Percentiles rank a stretch among this genome's conserved stretches.
Conservation (phyloP, 208 protist species). For the Zelonia costaricensis region DNA sequence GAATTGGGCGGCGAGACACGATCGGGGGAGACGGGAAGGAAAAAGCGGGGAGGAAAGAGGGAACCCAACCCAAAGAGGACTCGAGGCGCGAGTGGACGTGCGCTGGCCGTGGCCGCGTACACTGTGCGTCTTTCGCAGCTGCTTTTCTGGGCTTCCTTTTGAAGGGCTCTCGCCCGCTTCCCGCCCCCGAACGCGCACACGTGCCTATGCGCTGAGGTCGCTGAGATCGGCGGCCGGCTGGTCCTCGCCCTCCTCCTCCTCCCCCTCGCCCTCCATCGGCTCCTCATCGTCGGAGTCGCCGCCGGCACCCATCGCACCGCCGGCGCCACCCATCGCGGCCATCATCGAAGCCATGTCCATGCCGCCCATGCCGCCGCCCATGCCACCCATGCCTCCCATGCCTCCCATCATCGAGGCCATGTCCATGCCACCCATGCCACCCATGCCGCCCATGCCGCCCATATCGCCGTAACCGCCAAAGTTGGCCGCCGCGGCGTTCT, state of each 20-base stretch:
- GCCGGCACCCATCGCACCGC: constrained; percentile 29
- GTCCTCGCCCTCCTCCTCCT: constrained; percentile 30
- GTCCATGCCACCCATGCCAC: constrained; percentile 59
- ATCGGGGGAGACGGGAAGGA: too few relatives aligned
- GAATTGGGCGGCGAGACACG: too few relatives aligned
- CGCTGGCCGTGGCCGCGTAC: too few relatives aligned
- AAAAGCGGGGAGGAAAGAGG: too few relatives aligned
- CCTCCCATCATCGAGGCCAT: constrained; percentile 64
- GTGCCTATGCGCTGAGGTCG: constrained; percentile 64
- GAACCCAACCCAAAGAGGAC: too few relatives aligned
- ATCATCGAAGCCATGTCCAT: constrained; percentile 67
- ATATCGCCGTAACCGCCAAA: constrained; percentile 87
- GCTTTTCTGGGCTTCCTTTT: too few relatives aligned
- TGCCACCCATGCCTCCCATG: constrained; percentile 52
- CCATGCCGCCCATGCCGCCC: constrained; percentile 64
- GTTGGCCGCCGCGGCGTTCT: constrained; percentile 47
- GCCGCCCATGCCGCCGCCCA: constrained; percentile 35
- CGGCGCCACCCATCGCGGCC: constrained; percentile 39
- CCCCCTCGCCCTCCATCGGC: constrained; percentile 25
- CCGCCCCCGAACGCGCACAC: too few relatives aligned
- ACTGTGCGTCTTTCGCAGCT: too few relatives aligned
- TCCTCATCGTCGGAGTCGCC: constrained; percentile 58
- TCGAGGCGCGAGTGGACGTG: too few relatives aligned
- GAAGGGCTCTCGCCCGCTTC: too few relatives aligned
- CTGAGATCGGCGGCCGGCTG: constrained; percentile 53